A percentile compares a stretch with the other conserved stretches of the same genome.
Conservation (phyloP, 1,284 basidiomycete species). For the Calocybe gambosa region DNA sequence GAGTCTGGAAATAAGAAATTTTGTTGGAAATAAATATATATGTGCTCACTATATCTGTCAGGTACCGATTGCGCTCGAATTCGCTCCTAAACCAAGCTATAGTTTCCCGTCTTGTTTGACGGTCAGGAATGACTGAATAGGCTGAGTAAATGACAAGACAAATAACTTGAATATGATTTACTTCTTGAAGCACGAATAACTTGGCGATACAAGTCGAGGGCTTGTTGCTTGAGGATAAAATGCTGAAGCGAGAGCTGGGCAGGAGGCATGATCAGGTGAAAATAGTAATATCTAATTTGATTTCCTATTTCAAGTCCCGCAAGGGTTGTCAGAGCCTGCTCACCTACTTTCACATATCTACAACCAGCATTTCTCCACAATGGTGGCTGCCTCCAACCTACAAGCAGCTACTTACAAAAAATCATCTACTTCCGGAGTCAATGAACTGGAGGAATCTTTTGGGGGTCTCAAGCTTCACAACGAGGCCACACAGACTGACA, state of each 20-base stretch:
- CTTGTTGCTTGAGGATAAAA: slow-evolving; percentile 62
- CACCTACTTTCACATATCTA: slow-evolving; percentile 1
- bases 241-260: slow-evolving; percentile 54
- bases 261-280: slow-evolving; percentile 16
- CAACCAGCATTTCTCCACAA: slow-evolving; percentile 9
- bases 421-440: slow-evolving; percentile 2
- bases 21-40: background rate
- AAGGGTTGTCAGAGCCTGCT: slow-evolving; percentile 12
- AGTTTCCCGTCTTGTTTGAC: slow-evolving; percentile 54
- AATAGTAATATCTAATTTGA: slow-evolving; percentile 8
- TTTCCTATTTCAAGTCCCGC: slow-evolving; percentile 36
- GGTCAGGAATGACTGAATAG: slow-evolving; percentile 55
- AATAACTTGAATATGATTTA: slow-evolving; percentile 22
- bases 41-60: slow-evolving; percentile 48
- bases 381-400: slow-evolving; percentile 13
- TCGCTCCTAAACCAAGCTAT: slow-evolving; percentile 66
- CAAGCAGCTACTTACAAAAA: slow-evolving; percentile 1
- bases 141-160: slow-evolving; percentile 5
- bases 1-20: slow-evolving; percentile 27
- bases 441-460: slow-evolving; percentile 26
- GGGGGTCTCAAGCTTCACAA: slow-evolving; percentile 32
- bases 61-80: slow-evolving; percentile 56
- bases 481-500: slow-evolving; percentile 23
- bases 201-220: slow-evolving; percentile 55
- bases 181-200: slow-evolving; percentile 64